Evolutionary conservation across 768 basidiomycete species (phyloP).

Genomic region (Tylopilus subfusipes): DNA sequence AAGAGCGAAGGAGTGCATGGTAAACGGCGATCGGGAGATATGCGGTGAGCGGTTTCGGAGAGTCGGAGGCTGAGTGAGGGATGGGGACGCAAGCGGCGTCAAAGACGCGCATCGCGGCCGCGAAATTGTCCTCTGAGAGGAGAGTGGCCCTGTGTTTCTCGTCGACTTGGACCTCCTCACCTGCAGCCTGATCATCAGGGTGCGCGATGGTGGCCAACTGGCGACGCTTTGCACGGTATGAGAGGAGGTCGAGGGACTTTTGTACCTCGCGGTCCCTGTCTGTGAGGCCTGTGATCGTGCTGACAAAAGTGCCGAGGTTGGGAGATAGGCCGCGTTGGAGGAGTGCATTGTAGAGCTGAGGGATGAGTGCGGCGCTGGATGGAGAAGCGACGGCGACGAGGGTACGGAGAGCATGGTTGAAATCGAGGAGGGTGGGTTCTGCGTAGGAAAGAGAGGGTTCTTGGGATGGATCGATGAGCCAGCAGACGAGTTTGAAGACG

Average conservation of each 20-base stretch:
- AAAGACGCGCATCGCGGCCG: conserved; percentile 70
- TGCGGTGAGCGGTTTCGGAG: conserved; percentile 5
- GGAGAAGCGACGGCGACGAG: conserved; percentile 39
- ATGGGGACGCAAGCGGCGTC: conserved; percentile 45
- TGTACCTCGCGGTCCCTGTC: conserved; percentile 66
- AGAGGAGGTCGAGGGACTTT: conserved; percentile 40
- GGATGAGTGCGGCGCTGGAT: conserved; percentile 52
- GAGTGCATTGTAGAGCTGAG: conserved; percentile 73
- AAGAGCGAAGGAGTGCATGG: conserved; percentile 55
- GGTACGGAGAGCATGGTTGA: conserved; percentile 56
- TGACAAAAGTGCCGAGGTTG: conserved; percentile 56
- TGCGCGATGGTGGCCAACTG: conserved; percentile 4
- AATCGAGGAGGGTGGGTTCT: conserved; percentile 46
- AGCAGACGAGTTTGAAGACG: conserved; percentile 15
- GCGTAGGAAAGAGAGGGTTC: conserved; percentile 26
- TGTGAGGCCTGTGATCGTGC: conserved; percentile 59
- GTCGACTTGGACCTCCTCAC: conserved; percentile 19
- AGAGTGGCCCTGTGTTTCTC: conserved; percentile 43
- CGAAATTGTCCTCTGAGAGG: conserved; percentile 64
- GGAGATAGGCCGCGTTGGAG: conserved; percentile 59
- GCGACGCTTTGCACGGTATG: conserved; percentile 39
- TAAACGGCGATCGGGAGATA: conserved; percentile 42
- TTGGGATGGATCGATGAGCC: conserved; percentile 34
- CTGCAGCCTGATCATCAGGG: background rate
- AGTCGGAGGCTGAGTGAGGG: conserved; percentile 15